Conservation (phyloP, 345 rosid genomes). For the Gossypium raimondii region DNA sequence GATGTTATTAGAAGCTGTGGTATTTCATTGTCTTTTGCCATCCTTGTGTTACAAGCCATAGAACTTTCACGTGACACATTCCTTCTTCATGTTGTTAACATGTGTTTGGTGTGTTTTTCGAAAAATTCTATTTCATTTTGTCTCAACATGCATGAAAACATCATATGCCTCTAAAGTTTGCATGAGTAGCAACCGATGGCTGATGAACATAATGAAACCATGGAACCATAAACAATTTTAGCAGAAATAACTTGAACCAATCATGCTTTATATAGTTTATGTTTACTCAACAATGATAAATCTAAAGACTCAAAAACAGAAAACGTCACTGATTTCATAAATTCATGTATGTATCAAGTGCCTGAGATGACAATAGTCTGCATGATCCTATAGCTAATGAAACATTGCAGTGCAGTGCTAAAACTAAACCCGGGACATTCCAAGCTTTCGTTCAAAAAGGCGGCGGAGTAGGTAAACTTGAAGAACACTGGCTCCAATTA, state of each 20-base stretch:
- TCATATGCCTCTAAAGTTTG: neutral
- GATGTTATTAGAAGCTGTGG: slow-evolving; percentile 13
- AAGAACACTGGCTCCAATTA: slow-evolving; percentile 49
- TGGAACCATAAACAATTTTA: neutral
- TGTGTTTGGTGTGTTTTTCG: slow-evolving; percentile 24
- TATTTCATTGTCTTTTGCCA: neutral
- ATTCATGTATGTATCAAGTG: slow-evolving; percentile 8
- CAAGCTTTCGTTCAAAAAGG: slow-evolving; percentile 62
- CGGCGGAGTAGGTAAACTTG: slow-evolving; percentile 69
- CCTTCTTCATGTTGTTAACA: slow-evolving; percentile 28
- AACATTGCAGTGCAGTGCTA: neutral
- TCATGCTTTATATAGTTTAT: neutral
- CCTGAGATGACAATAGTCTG: neutral
- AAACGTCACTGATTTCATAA: neutral
- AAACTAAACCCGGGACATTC: slow-evolving; percentile 55
- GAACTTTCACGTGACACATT: slow-evolving; percentile 30
- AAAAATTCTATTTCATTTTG: neutral
- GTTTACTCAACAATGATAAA: neutral
- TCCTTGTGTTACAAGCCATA: slow-evolving; percentile 1
- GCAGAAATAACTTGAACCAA: neutral
- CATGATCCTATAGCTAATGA: slow-evolving; percentile 5
- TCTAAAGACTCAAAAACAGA: neutral
- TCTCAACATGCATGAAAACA: neutral
- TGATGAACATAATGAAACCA: neutral
- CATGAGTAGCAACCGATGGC: neutral